Evolutionary conservation across 805 yeast genomes (phyloP).

Genomic region (Candida montana): DNA sequence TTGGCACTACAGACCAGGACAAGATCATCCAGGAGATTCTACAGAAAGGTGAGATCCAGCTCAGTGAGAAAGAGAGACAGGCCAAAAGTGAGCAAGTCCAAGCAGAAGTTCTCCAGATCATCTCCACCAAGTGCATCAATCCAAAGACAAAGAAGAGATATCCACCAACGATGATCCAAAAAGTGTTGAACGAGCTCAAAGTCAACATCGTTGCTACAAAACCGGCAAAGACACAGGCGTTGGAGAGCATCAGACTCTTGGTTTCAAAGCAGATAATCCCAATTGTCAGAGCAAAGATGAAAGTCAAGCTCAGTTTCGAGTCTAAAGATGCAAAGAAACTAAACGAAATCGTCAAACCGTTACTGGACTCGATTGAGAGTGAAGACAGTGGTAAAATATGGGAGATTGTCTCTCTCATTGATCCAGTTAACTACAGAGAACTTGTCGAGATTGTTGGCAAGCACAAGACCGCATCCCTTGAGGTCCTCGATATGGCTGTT

Average conservation of each 20-base stretch:
- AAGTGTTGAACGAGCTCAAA: constrained; percentile 71
- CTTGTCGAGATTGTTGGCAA: constrained; percentile 52
- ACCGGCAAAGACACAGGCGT: constrained; percentile 80
- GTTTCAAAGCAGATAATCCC: constrained; percentile 82
- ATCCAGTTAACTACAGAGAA: constrained; percentile 77
- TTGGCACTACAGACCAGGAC: constrained; percentile 73
- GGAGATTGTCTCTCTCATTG: constrained; percentile 66
- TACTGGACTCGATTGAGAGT: constrained; percentile 38
- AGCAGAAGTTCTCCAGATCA: constrained; percentile 75
- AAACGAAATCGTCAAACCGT: constrained; percentile 35
- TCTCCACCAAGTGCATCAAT: constrained; percentile 87
- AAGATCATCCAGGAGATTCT: constrained; percentile 75
- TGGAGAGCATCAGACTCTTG: constrained; percentile 81
- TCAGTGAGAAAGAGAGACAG: constrained; percentile 88
- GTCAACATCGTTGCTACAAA: constrained; percentile 71
- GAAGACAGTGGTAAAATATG: constrained; percentile 41
- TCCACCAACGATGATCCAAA: constrained; percentile 91
- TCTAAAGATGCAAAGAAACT: constrained; percentile 46
- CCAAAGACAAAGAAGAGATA: constrained; percentile 87
- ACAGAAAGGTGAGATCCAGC: constrained; percentile 88
- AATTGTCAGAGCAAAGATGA: constrained; percentile 92
- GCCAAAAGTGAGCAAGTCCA: constrained; percentile 67
- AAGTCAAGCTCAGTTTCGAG: constrained; percentile 58
- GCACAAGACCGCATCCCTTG: constrained; percentile 59
- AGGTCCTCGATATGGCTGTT: constrained; percentile 86